A percentile compares a stretch with the other conserved stretches of the same genome.
phyloP scores from a whole-genome alignment of 768 basidiomycete genomes.

The Nidularia sp. region DNA sequence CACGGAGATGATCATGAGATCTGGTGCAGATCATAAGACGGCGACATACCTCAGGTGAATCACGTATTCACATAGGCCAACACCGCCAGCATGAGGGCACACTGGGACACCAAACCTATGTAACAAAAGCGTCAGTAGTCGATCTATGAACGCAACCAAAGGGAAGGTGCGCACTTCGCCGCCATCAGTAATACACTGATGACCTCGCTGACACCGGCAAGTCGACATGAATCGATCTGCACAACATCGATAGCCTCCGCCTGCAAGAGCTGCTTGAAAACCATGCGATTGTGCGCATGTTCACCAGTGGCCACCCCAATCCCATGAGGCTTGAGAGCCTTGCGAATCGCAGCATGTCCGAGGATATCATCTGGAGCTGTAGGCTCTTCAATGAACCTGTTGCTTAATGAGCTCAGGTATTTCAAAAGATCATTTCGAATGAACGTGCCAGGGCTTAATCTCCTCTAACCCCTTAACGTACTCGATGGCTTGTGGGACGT shows the following conservation, averaged over 20 bases:
- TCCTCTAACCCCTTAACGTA: conserved; percentile 78
- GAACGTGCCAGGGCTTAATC: conserved; percentile 77
- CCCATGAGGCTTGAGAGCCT: conserved; percentile 69
- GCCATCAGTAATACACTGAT: conserved; percentile 87
- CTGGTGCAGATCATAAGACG: conserved; percentile 1
- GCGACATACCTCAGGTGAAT: conserved; percentile 65
- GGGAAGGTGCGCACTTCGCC: conserved; percentile 53
- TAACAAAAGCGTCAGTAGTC: neutral
- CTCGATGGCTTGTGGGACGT: conserved; percentile 88
- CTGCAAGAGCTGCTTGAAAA: conserved; percentile 94
- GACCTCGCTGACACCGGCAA: conserved; percentile 94
- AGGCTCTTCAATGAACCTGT: conserved; percentile 90
- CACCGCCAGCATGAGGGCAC: conserved; percentile 93
- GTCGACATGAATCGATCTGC: conserved; percentile 92
- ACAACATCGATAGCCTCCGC: conserved; percentile 91
- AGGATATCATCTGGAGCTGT: conserved; percentile 91
- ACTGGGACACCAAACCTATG: conserved; percentile 76
- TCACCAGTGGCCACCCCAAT: conserved; percentile 95
- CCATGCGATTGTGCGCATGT: conserved; percentile 91
- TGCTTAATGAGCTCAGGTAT: neutral
- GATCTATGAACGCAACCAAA: neutral
- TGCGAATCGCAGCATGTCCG: conserved; percentile 77
- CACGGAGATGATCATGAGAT: neutral
- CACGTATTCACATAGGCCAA: conserved; percentile 90
- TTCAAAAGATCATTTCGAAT: neutral